phyloP scores from a whole-genome alignment of 2,329 filamentous ascomycete genomes.

The Leptographium procerum region DNA sequence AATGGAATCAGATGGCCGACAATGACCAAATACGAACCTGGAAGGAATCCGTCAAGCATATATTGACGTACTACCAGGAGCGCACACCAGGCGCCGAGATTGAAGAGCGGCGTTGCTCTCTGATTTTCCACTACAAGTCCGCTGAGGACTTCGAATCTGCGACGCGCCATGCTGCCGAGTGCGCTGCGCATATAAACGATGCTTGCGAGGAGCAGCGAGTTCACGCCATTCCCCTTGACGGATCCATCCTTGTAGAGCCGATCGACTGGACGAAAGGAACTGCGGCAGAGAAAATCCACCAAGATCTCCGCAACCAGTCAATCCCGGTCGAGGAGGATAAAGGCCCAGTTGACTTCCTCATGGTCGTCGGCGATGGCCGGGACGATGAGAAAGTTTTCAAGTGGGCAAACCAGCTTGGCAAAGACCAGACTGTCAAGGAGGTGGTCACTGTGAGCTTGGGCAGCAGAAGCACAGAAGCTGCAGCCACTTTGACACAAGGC shows the following conservation, averaged over 20 bases:
- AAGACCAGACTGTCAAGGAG: slow-evolving; percentile 47
- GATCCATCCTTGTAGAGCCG: slow-evolving; percentile 74
- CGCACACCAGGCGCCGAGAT: slow-evolving; percentile 80
- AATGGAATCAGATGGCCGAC: slow-evolving; percentile 73
- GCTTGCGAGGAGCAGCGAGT: slow-evolving; percentile 75
- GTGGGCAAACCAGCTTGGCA: slow-evolving; percentile 74
- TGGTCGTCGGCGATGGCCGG: slow-evolving; percentile 81
- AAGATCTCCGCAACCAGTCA: slow-evolving; percentile 36
- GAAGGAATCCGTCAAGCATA: slow-evolving; percentile 74
- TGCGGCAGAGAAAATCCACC: slow-evolving; percentile 64
- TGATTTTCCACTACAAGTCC: slow-evolving; percentile 82
- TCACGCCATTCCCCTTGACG: slow-evolving; percentile 70
- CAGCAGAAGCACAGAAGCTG: slow-evolving; percentile 77
- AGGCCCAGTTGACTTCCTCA: slow-evolving; percentile 64
- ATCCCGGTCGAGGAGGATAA: slow-evolving; percentile 20
- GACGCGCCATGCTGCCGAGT: slow-evolving; percentile 72
- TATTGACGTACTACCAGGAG: slow-evolving; percentile 81
- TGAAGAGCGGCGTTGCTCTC: slow-evolving; percentile 81
- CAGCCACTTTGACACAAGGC: slow-evolving; percentile 76
- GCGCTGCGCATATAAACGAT: slow-evolving; percentile 90
- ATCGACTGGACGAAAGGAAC: slow-evolving; percentile 80
- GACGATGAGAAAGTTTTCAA: slow-evolving; percentile 91
- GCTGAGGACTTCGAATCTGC: slow-evolving; percentile 68
- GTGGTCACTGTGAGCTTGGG: slow-evolving; percentile 82
- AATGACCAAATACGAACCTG: slow-evolving; percentile 58